Percentiles rank a stretch among this genome's conserved stretches.
Evolutionary conservation across 164 flowering plant species (phyloP).

Genomic region (Litsea cubeba): DNA sequence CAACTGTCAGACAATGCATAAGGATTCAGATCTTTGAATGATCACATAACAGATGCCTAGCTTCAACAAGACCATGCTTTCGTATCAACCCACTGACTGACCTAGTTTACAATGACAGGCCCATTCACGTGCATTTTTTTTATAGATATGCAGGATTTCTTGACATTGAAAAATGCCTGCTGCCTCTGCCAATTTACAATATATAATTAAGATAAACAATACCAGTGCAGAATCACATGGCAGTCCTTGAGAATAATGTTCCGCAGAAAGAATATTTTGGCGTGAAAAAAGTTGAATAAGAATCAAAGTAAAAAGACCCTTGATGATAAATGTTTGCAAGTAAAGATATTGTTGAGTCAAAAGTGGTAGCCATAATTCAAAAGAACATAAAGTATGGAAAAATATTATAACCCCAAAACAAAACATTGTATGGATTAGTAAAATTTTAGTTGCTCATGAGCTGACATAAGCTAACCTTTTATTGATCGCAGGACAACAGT

Average conservation of each 20-base stretch:
- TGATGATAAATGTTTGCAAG: too few species aligned
- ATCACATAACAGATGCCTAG: background rate
- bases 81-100: background rate
- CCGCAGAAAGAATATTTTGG: background rate
- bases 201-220: background rate
- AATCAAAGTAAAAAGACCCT: too few species aligned
- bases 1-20: background rate
- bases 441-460: background rate
- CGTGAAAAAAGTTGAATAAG: too few species aligned
- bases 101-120: background rate
- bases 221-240: background rate
- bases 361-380: background rate
- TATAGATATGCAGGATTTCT: too few species aligned
- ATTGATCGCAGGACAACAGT: slow-evolving; percentile 94
- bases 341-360: too few species aligned
- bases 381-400: background rate
- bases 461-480: slow-evolving; percentile 53
- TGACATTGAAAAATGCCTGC: background rate
- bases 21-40: background rate
- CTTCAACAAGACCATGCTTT: background rate
- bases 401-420: background rate
- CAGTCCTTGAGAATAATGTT: background rate
- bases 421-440: background rate
- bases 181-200: background rate
- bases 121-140: background rate